These are phyloP conservation scores for Verticillium dahliae DNA, from an alignment of 2,329 filamentous ascomycete species.

Conservation along the genomic window DNA sequence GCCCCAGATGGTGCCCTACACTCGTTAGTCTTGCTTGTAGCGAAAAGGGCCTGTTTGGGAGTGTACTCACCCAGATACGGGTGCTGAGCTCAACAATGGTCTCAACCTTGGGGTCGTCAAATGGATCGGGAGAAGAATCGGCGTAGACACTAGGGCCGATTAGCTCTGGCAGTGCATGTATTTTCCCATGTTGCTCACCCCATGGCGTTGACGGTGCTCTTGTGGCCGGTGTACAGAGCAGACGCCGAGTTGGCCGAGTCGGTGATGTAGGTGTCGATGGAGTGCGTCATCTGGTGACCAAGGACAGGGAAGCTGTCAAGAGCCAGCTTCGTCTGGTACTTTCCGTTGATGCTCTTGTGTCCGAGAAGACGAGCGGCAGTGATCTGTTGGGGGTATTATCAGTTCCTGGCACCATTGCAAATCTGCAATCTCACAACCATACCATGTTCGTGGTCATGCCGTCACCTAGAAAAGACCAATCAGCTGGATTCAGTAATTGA, in stretches of 20 bases:
- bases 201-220: slow-evolving; percentile 75
- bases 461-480: slow-evolving; percentile 25
- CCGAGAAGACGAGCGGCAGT: slow-evolving; percentile 74
- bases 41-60: background rate
- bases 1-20: slow-evolving; percentile 46
- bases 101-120: slow-evolving; percentile 83
- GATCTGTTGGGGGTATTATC: slow-evolving; percentile 33
- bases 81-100: slow-evolving; percentile 73
- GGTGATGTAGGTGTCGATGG: slow-evolving; percentile 78
- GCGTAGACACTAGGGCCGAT: slow-evolving; percentile 53
- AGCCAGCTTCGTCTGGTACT: slow-evolving; percentile 68
- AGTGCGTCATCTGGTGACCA: slow-evolving; percentile 86
- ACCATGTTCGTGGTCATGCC: slow-evolving; percentile 69
- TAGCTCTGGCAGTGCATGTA: background rate
- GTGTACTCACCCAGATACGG: slow-evolving; percentile 46
- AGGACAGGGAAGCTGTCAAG: slow-evolving; percentile 82
- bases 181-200: slow-evolving; percentile 34
- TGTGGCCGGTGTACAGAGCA: slow-evolving; percentile 76
- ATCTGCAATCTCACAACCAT: background rate
- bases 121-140: slow-evolving; percentile 65
- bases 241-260: slow-evolving; percentile 82
- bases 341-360: slow-evolving; percentile 78
- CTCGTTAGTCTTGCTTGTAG: background rate
- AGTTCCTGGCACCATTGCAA: background rate
- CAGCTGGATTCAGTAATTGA: background rate